A percentile compares a stretch with the other conserved stretches of the same genome.
Conservation (phyloP, 2,329 filamentous ascomycete genomes). For the Bisporella sp. region DNA sequence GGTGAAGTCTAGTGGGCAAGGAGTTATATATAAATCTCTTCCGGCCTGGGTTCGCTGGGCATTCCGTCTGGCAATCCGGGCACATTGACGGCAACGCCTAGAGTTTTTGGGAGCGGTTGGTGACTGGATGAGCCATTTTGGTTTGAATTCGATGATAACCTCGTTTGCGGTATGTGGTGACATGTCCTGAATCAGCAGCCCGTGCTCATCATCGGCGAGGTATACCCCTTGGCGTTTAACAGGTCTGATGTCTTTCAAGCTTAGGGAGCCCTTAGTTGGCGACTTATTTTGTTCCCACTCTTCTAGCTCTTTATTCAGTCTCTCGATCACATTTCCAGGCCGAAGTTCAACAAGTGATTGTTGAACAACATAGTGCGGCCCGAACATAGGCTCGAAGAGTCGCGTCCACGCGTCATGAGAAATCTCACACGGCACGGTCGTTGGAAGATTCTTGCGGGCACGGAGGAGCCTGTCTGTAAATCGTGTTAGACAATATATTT, state of each 20-base stretch:
- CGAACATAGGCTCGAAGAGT: constrained; percentile 49
- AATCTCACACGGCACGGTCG: constrained; percentile 36
- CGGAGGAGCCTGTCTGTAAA: constrained; percentile 46
- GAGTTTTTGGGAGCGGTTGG: constrained; percentile 59
- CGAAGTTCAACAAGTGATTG: constrained; percentile 46
- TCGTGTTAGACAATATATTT: too few relatives aligned
- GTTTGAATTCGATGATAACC: constrained; percentile 66
- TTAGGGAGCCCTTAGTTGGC: constrained; percentile 3
- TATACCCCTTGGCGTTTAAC: constrained; percentile 43
- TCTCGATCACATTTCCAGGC: constrained; percentile 32
- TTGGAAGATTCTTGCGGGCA: constrained; percentile 50
- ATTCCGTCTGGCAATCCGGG: constrained; percentile 29
- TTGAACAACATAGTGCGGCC: constrained; percentile 44
- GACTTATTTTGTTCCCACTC: constrained; percentile 14
- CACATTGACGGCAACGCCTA: constrained; percentile 68
- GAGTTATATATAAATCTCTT: constrained; percentile 27
- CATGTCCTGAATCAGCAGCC: constrained; percentile 72
- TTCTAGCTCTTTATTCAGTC: constrained; percentile 47
- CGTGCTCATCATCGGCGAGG: constrained; percentile 51
- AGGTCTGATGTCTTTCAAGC: constrained; percentile 28
- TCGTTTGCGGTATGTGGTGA: constrained; percentile 33
- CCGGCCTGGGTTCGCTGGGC: constrained; percentile 11
- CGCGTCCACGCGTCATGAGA: constrained; percentile 40
- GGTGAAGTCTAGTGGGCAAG: constrained; percentile 61
- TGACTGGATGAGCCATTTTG: constrained; percentile 77